These are phyloP conservation scores for Pseudozyma sp. DNA, from an alignment of 1,284 basidiomycete species.

Conservation along the genomic window DNA sequence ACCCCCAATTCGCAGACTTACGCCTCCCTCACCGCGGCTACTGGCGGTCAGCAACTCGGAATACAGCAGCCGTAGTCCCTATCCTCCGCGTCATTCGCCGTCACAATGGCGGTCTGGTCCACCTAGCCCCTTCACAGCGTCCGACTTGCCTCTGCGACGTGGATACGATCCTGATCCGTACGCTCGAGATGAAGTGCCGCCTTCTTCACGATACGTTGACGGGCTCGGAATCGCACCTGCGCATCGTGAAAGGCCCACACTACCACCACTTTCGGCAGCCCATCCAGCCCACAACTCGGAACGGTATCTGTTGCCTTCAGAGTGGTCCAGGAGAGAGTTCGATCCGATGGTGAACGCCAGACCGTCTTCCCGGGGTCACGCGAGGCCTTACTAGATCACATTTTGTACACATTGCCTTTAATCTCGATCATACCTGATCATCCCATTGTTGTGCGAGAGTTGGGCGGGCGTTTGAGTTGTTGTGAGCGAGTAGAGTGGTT, in stretches of 20 bases:
- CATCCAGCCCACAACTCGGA: neutral
- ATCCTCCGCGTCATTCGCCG: slow-evolving; percentile 3
- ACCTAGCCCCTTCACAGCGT: slow-evolving; percentile 15
- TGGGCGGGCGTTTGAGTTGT: no score
- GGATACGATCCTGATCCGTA: slow-evolving; percentile 9
- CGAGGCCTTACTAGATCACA: no score
- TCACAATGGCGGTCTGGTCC: slow-evolving; percentile 23
- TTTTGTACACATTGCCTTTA: no score
- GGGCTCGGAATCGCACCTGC: neutral
- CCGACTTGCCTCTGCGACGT: slow-evolving; percentile 11
- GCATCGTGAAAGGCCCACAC: slow-evolving; percentile 12
- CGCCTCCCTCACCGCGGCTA: slow-evolving; percentile 12
- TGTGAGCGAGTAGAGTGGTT: no score
- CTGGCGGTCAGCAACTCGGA: slow-evolving; percentile 1
- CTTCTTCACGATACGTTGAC: neutral
- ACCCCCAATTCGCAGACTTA: neutral
- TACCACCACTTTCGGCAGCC: slow-evolving; percentile 18
- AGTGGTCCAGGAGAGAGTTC: no score
- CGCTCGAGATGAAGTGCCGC: slow-evolving; percentile 2
- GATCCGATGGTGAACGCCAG: no score
- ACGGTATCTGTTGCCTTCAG: no score
- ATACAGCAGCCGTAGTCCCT: slow-evolving; percentile 1
- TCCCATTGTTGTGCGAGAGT: no score
- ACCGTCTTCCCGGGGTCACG: no score
- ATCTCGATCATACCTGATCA: no score